phyloP scores from a whole-genome alignment of 2,329 filamentous ascomycete genomes.

The Stagonosporopsis cucurbitacearum region DNA sequence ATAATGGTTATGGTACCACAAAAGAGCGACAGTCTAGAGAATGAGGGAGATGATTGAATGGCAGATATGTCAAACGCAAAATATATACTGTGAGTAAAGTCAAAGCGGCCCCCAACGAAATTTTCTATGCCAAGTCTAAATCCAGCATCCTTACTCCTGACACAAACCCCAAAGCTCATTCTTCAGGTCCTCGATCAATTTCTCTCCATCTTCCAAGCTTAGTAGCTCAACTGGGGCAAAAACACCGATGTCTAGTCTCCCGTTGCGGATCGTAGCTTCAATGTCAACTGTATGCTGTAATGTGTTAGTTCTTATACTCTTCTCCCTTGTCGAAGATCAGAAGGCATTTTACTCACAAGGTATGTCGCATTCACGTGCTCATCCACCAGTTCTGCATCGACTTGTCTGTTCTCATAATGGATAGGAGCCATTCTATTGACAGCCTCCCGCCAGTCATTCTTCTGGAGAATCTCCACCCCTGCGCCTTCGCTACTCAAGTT shows the following conservation, averaged over 20 bases:
- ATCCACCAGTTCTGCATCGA: conserved; percentile 30
- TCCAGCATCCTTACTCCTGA: neutral
- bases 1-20: too few relatives aligned
- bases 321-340: neutral
- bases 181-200: neutral
- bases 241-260: conserved; percentile 60
- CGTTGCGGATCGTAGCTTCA: conserved; percentile 59
- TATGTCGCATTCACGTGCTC: conserved; percentile 41
- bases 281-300: conserved; percentile 61
- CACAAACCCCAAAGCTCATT: neutral
- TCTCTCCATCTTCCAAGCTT: conserved; percentile 44
- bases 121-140: too few relatives aligned
- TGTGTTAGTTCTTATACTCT: conserved; percentile 18
- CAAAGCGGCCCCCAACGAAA: too few relatives aligned
- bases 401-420: conserved; percentile 14
- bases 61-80: too few relatives aligned
- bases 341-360: conserved; percentile 43
- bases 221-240: conserved; percentile 58
- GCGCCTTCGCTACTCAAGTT: neutral
- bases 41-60: too few relatives aligned
- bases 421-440: conserved; percentile 27
- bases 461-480: conserved; percentile 28
- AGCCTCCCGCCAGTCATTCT: conserved; percentile 24
- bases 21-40: too few relatives aligned
- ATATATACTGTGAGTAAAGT: neutral